Evolutionary conservation across 2,329 filamentous ascomycete genomes (phyloP).

Genomic region (Tolypocladium cylindrosporum): DNA sequence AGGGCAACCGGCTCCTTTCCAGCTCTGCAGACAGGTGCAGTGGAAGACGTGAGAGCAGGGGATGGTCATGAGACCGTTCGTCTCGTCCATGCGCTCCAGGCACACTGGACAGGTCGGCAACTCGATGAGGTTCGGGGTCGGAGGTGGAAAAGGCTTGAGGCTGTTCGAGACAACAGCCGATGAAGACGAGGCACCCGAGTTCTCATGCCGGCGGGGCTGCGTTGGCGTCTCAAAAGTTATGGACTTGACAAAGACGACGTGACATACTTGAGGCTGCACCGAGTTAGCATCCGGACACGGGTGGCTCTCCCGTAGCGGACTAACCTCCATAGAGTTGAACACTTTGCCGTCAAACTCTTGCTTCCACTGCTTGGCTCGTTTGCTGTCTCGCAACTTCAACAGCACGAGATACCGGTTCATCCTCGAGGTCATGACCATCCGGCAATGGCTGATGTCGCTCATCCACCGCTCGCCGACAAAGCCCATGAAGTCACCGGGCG

Average conservation of each 20-base stretch:
- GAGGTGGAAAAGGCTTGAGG: constrained; percentile 50
- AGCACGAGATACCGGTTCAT: constrained; percentile 92
- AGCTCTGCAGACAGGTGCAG: constrained; percentile 90
- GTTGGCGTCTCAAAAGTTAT: constrained; percentile 70
- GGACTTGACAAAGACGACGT: constrained; percentile 88
- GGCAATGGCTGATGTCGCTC: constrained; percentile 81
- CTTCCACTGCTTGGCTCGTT: constrained; percentile 69
- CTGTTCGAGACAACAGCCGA: constrained; percentile 30
- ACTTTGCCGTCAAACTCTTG: constrained; percentile 84
- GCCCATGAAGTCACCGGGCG: constrained; percentile 79
- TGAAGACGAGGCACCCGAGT: constrained; percentile 44
- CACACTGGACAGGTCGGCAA: constrained; percentile 94
- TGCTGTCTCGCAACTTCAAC: constrained; percentile 78
- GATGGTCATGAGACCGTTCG: constrained; percentile 87
- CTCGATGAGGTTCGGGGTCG: constrained; percentile 77
- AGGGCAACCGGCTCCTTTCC: constrained; percentile 88
- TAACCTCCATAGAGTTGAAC: constrained; percentile 83
- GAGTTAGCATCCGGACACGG: constrained; percentile 6
- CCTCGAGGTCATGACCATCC: constrained; percentile 82
- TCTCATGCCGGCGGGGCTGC: constrained; percentile 38
- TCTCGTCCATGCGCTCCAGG: constrained; percentile 96
- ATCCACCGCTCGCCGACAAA: constrained; percentile 85
- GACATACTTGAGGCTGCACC: constrained; percentile 76
- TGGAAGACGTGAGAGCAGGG: constrained; percentile 97
- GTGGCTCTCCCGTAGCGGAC: constrained; percentile 1